A percentile compares a stretch with the other conserved stretches of the same genome.
Conservation (phyloP, 2,329 filamentous ascomycete species). For the Colletotrichum costaricense region DNA sequence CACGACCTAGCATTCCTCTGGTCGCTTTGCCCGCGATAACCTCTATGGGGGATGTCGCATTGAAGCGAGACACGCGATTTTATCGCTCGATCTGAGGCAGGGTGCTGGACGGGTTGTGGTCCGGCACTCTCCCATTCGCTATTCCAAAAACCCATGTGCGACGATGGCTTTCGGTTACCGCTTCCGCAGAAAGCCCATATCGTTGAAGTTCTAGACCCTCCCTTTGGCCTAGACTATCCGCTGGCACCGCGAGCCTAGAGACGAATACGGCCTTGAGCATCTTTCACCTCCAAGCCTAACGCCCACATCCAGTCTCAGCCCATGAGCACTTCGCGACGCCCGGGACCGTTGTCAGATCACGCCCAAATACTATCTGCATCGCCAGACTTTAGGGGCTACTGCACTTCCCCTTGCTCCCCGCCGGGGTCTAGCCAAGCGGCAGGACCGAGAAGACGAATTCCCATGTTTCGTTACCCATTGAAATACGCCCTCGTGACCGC, state of each 20-base stretch:
- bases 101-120: not conserved
- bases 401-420: slow-evolving; percentile 5
- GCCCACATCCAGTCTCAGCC: slow-evolving; percentile 7
- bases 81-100: not conserved
- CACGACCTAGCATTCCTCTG: not conserved
- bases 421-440: slow-evolving; percentile 25
- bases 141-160: slow-evolving; percentile 9
- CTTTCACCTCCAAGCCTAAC: slow-evolving; percentile 7
- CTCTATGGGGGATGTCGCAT: not conserved
- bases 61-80: slow-evolving; percentile 3
- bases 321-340: not conserved
- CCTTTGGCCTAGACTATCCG: slow-evolving; percentile 6
- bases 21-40: slow-evolving; percentile 6
- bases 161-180: slow-evolving; percentile 24
- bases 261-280: slow-evolving; percentile 1
- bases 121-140: not conserved
- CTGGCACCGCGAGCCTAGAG: not conserved
- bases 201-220: slow-evolving; percentile 7
- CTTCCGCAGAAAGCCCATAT: slow-evolving; percentile 21
- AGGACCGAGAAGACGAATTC: slow-evolving; percentile 26
- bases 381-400: not conserved
- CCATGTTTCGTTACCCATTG: slow-evolving; percentile 25
- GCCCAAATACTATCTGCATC: slow-evolving; percentile 5
- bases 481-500: slow-evolving; percentile 15
- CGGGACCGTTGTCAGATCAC: not conserved